Percentiles rank a stretch among this genome's conserved stretches.
These are phyloP conservation scores for Exophiala sp. DNA, from an alignment of 2,329 filamentous ascomycete species.

Conservation along the genomic window DNA sequence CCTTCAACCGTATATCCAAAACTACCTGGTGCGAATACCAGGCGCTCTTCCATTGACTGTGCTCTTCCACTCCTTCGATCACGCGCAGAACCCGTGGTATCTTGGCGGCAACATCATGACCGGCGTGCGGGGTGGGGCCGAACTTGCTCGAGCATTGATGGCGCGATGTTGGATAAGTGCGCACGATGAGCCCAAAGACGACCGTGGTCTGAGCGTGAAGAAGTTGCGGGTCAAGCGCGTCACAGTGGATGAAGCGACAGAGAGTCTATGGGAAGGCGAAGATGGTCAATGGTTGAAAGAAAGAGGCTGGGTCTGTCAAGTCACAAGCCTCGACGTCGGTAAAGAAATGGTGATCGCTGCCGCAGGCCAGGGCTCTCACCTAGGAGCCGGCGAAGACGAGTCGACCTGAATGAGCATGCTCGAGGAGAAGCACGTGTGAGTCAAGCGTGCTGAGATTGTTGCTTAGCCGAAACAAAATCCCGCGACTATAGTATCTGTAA, in stretches of 20 bases:
- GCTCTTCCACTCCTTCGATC: constrained; percentile 50
- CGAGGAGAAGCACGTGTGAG: too few relatives aligned
- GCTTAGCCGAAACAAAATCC: too few relatives aligned
- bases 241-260: constrained; percentile 34
- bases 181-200: constrained; percentile 50
- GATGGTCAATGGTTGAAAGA: constrained; percentile 20
- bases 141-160: constrained; percentile 45
- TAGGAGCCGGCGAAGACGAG: too few relatives aligned
- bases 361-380: neutral
- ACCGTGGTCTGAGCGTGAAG: constrained; percentile 42
- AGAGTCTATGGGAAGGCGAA: constrained; percentile 32
- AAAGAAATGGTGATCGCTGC: constrained; percentile 21
- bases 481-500: too few relatives aligned
- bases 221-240: constrained; percentile 38
- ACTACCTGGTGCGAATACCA: constrained; percentile 40
- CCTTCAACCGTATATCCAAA: constrained; percentile 44
- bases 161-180: constrained; percentile 51
- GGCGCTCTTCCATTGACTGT: constrained; percentile 46
- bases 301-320: constrained; percentile 27
- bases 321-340: constrained; percentile 23
- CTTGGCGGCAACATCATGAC: constrained; percentile 48
- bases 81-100: constrained; percentile 49
- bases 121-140: constrained; percentile 45
- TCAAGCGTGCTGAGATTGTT: too few relatives aligned
- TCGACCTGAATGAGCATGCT: too few relatives aligned